Evolutionary conservation across 805 yeast species (phyloP).

Genomic region (Vanderwaltozyma tropicalis): DNA sequence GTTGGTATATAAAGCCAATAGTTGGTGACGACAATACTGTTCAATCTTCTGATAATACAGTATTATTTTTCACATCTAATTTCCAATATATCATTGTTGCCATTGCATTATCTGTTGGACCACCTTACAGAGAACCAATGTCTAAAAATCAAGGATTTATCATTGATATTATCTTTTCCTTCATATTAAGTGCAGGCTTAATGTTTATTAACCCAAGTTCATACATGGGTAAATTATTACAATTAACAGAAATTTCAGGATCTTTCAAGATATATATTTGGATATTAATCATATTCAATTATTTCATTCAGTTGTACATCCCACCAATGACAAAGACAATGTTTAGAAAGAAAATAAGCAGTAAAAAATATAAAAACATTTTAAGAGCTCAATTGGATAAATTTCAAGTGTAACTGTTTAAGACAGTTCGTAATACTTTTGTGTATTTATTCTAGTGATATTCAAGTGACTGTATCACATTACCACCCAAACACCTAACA

Average conservation of each 20-base stretch:
- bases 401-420: background rate
- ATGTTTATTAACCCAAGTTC: conserved; percentile 46
- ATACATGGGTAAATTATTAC: conserved; percentile 58
- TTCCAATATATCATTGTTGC: conserved; percentile 86
- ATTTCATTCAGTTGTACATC: conserved; percentile 27
- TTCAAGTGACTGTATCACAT: background rate
- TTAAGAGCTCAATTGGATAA: conserved; percentile 7
- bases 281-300: conserved; percentile 39
- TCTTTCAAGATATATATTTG: conserved; percentile 45
- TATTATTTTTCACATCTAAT: conserved; percentile 68
- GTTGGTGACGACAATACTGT: conserved; percentile 79
- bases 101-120: conserved; percentile 76
- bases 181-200: conserved; percentile 39
- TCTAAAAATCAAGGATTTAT: conserved; percentile 62
- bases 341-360: conserved; percentile 30
- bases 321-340: conserved; percentile 27
- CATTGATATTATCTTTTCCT: conserved; percentile 43
- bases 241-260: conserved; percentile 51
- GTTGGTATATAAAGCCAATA: conserved; percentile 74
- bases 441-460: background rate
- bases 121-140: conserved; percentile 81
- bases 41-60: conserved; percentile 81
- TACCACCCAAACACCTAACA: background rate
- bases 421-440: too few species aligned
- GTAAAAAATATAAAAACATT: conserved; percentile 31